Evolutionary conservation across 2,329 filamentous ascomycete genomes (phyloP).

Genomic region (Ceratocystis diversiconidia): DNA sequence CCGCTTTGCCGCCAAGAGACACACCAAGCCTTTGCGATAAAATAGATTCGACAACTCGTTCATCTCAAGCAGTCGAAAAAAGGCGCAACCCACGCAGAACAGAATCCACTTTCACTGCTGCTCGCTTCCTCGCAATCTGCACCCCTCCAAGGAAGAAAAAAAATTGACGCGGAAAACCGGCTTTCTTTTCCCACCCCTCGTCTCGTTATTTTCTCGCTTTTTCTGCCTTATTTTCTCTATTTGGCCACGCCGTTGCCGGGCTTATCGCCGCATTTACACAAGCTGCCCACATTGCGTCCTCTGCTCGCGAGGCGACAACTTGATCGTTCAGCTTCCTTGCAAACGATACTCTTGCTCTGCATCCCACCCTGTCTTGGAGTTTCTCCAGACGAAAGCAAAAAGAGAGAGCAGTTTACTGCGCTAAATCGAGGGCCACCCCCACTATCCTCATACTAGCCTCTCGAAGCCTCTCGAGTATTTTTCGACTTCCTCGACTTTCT

Average conservation of each 20-base stretch:
- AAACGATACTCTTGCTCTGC: not conserved
- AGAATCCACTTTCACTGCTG: slow-evolving; percentile 4
- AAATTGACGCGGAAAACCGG: not conserved
- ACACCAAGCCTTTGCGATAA: not conserved
- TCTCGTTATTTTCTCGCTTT: not conserved
- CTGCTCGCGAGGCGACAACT: not conserved
- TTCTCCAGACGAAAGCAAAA: not conserved
- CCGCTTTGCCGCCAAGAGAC: not conserved
- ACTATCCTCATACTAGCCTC: not conserved
- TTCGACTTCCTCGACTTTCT: not conserved
- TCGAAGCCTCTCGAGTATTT: not conserved
- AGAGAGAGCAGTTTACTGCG: not conserved
- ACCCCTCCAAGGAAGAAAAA: not conserved
- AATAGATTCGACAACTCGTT: not conserved
- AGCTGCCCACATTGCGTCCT: not conserved
- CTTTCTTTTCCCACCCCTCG: not conserved
- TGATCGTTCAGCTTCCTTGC: not conserved
- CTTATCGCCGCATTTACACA: not conserved
- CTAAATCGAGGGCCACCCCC: not conserved
- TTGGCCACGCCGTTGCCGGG: not conserved
- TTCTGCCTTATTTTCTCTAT: not conserved
- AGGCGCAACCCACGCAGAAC: not conserved
- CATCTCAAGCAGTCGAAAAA: not conserved
- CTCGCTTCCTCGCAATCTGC: not conserved
- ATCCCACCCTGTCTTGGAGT: not conserved